These are phyloP conservation scores for Acacia melanoxylon DNA, from an alignment of 306 rosid species.

Conservation along the genomic window DNA sequence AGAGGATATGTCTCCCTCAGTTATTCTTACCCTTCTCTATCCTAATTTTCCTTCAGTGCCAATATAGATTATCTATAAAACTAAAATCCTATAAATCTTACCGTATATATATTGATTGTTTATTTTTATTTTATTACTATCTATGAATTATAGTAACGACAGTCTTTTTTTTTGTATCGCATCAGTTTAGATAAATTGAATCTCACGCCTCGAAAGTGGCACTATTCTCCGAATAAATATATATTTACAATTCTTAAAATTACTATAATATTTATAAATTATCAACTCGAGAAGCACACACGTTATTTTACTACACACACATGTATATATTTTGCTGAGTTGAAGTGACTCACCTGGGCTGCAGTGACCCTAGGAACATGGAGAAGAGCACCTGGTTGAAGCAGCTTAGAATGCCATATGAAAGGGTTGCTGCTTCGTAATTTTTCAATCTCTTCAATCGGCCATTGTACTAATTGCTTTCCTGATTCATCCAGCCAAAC, in stretches of 20 bases:
- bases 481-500: constrained; percentile 38
- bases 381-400: constrained; percentile 29
- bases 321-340: background rate
- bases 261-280: too few species aligned
- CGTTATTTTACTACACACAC: too few species aligned
- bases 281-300: too few species aligned
- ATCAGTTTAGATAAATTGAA: background rate
- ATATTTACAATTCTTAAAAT: too few species aligned
- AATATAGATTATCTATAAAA: too few species aligned
- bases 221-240: background rate
- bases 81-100: background rate
- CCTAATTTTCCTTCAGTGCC: too few species aligned
- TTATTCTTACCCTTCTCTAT: too few species aligned
- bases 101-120: background rate
- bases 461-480: constrained; percentile 45
- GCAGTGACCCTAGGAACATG: constrained; percentile 37
- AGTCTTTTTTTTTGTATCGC: background rate
- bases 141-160: too few species aligned
- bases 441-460: constrained; percentile 39
- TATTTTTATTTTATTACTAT: too few species aligned
- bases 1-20: too few species aligned
- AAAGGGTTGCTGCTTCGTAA: constrained; percentile 30
- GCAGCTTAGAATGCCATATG: constrained; percentile 15
- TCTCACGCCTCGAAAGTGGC: background rate
- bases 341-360: constrained; percentile 35